These are phyloP conservation scores for Fusarium anthophilum DNA, from an alignment of 2,329 filamentous ascomycete species.

Conservation along the genomic window DNA sequence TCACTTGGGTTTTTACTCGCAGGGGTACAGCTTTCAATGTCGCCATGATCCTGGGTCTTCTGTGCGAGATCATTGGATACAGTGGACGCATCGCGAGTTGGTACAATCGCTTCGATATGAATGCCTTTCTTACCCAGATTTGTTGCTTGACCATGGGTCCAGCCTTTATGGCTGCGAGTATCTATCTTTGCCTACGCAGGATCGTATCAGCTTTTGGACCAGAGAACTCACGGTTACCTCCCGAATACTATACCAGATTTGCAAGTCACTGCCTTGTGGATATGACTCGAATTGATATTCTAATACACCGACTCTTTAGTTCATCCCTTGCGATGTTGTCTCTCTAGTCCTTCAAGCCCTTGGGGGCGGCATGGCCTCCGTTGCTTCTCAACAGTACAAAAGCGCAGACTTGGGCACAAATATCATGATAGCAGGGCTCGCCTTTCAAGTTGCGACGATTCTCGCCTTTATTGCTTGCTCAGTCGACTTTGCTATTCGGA, in stretches of 20 bases:
- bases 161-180: conserved; percentile 70
- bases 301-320: conserved; percentile 48
- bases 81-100: conserved; percentile 64
- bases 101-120: conserved; percentile 60
- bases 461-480: conserved; percentile 62
- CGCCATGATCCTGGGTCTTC: conserved; percentile 63
- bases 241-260: conserved; percentile 59
- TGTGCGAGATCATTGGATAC: conserved; percentile 69
- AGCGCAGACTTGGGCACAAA: conserved; percentile 58
- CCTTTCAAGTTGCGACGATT: conserved; percentile 68
- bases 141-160: conserved; percentile 71
- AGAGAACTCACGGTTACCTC: conserved; percentile 59
- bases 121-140: conserved; percentile 65
- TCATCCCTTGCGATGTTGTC: conserved; percentile 70
- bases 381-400: conserved; percentile 50
- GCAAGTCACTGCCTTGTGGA: conserved; percentile 44
- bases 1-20: conserved; percentile 54
- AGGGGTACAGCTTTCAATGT: conserved; percentile 60
- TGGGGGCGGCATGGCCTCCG: conserved; percentile 65
- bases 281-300: not conserved
- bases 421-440: conserved; percentile 72
- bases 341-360: conserved; percentile 68
- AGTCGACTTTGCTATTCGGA: conserved; percentile 59
- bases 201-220: conserved; percentile 60
- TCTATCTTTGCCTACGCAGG: conserved; percentile 68